Evolutionary conservation across 495 filamentous ascomycete genomes (phyloP).

Genomic region (Podospora anserina): DNA sequence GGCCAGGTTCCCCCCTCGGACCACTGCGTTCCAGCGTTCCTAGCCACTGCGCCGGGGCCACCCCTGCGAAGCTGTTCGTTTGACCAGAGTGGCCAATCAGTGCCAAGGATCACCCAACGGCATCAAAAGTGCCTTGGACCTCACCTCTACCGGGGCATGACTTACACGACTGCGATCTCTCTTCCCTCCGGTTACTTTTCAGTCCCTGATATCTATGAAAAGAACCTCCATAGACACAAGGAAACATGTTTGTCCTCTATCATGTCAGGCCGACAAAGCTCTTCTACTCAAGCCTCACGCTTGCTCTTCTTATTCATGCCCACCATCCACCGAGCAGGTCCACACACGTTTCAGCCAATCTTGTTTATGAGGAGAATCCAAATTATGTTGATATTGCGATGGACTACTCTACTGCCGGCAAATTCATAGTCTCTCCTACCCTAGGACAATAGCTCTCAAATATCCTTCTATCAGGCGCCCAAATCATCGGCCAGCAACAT

Average conservation of each 20-base stretch:
- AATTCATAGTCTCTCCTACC: neutral
- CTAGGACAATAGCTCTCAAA: neutral
- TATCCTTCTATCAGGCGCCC: neutral
- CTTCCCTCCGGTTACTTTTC: neutral
- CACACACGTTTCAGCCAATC: neutral
- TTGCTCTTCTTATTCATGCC: neutral
- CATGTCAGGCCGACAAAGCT: neutral
- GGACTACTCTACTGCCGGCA: neutral
- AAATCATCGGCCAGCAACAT: neutral
- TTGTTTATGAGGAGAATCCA: neutral
- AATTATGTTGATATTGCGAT: neutral
- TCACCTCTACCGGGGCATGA: neutral
- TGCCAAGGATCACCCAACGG: constrained; percentile 10
- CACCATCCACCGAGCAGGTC: neutral
- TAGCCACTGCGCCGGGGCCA: constrained; percentile 8
- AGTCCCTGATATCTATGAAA: no score
- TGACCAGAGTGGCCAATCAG: constrained; percentile 17
- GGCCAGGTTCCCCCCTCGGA: neutral
- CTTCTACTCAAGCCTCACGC: neutral
- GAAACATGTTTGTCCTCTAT: neutral
- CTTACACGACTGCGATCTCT: no score
- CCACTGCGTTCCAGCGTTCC: constrained; percentile 6
- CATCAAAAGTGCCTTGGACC: neutral
- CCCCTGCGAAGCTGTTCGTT: constrained; percentile 2
- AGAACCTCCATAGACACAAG: neutral